These are phyloP conservation scores for Colletotrichum kahawae DNA, from an alignment of 2,329 filamentous ascomycete species.

Conservation along the genomic window DNA sequence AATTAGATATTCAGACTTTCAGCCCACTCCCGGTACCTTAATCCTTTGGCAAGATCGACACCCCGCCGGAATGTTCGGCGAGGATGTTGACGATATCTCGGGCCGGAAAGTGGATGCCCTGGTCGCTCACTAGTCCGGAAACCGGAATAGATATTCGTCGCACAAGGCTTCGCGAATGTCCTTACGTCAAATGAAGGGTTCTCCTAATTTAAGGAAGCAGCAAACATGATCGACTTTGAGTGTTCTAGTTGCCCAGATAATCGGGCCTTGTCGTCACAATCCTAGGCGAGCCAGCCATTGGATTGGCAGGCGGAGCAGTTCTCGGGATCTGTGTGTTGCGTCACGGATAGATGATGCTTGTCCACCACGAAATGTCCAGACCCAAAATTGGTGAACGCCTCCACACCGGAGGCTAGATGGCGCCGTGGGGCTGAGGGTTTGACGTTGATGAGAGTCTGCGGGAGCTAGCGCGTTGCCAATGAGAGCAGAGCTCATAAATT, in stretches of 20 bases:
- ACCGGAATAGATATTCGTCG: neutral
- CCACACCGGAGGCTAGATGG: constrained; percentile 1
- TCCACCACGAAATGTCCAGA: neutral
- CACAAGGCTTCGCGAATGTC: neutral
- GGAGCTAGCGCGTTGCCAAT: constrained; percentile 5
- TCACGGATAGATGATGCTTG: constrained; percentile 1
- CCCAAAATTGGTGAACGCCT: neutral
- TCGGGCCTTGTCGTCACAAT: neutral
- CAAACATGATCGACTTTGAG: neutral
- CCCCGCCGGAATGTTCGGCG: neutral
- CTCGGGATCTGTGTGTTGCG: neutral
- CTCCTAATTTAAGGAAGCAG: neutral
- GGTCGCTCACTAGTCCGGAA: neutral
- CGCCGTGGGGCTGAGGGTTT: constrained; percentile 14
- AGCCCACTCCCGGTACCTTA: neutral
- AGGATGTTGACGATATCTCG: neutral
- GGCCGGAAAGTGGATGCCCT: neutral
- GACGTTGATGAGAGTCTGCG: constrained; percentile 1
- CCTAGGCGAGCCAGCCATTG: neutral
- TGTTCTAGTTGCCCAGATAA: neutral
- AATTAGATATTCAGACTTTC: neutral
- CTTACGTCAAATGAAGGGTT: neutral
- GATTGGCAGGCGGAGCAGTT: neutral
- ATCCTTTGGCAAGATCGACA: neutral
- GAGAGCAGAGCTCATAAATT: neutral